phyloP scores from a whole-genome alignment of 306 rosid species.

The Lathyrus oleraceus region DNA sequence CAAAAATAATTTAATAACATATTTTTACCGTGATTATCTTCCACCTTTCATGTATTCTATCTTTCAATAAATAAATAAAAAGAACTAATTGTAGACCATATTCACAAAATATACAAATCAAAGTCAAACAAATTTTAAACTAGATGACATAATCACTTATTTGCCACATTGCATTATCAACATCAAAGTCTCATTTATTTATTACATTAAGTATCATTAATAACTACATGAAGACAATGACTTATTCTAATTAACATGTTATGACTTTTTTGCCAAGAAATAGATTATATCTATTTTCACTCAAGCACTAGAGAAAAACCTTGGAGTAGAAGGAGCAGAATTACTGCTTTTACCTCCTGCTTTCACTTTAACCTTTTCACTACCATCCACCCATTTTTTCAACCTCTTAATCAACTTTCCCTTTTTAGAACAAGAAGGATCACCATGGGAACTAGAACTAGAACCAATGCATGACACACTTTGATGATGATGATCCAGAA shows the following conservation, averaged over 20 bases:
- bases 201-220: background rate
- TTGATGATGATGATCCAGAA: conserved; percentile 35
- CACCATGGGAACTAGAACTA: conserved; percentile 13
- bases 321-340: conserved; percentile 38
- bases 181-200: conserved; percentile 18
- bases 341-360: conserved; percentile 39
- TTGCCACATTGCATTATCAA: conserved; percentile 6
- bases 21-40: too few relatives aligned
- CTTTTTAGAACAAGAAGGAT: conserved; percentile 38
- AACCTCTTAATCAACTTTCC: conserved; percentile 51
- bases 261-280: background rate
- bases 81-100: background rate
- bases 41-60: too few relatives aligned
- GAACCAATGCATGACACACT: conserved; percentile 42
- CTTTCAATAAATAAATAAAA: too few relatives aligned
- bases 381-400: conserved; percentile 60
- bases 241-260: background rate
- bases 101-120: background rate
- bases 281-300: background rate
- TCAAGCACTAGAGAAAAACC: conserved; percentile 58
- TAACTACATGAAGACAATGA: background rate
- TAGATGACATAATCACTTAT: conserved; percentile 4
- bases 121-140: background rate
- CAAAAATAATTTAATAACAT: too few relatives aligned
- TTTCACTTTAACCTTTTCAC: conserved; percentile 54